Conservation (phyloP, 129 eudicot genomes). For the Ambrosia artemisiifolia region DNA sequence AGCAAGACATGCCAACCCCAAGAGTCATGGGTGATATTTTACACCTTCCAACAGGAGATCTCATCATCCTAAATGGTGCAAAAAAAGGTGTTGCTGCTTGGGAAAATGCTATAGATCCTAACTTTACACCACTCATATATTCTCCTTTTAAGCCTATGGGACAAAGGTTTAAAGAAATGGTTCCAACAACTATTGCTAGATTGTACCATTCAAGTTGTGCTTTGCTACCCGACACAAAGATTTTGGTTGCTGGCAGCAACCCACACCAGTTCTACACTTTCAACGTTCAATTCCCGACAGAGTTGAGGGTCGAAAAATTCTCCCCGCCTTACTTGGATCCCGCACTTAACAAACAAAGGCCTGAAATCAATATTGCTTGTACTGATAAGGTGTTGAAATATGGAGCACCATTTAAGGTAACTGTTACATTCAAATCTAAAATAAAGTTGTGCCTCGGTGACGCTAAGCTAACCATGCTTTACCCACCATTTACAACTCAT, state of each 20-base stretch:
- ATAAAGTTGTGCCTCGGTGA: slow-evolving; percentile 2
- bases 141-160: slow-evolving; percentile 43
- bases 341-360: slow-evolving; percentile 26
- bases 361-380: neutral
- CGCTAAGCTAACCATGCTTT: slow-evolving; percentile 47
- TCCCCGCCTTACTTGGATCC: slow-evolving; percentile 63
- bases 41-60: slow-evolving; percentile 67
- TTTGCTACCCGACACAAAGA: slow-evolving; percentile 49
- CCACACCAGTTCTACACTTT: slow-evolving; percentile 43
- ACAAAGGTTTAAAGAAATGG: slow-evolving; percentile 40
- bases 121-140: slow-evolving; percentile 54
- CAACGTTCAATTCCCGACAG: slow-evolving; percentile 45
- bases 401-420: slow-evolving; percentile 29
- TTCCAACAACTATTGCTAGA: slow-evolving; percentile 48
- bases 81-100: slow-evolving; percentile 67
- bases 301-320: slow-evolving; percentile 69
- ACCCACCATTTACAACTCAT: slow-evolving; percentile 81
- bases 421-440: slow-evolving; percentile 2
- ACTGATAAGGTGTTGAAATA: slow-evolving; percentile 38
- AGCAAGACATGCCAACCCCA: slow-evolving; percentile 64
- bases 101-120: slow-evolving; percentile 58
- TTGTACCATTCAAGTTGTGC: slow-evolving; percentile 81
- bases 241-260: slow-evolving; percentile 81
- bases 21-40: slow-evolving; percentile 74
- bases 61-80: slow-evolving; percentile 72